Conservation (phyloP, 2,329 filamentous ascomycete species). For the Camptophora hylomeconis region DNA sequence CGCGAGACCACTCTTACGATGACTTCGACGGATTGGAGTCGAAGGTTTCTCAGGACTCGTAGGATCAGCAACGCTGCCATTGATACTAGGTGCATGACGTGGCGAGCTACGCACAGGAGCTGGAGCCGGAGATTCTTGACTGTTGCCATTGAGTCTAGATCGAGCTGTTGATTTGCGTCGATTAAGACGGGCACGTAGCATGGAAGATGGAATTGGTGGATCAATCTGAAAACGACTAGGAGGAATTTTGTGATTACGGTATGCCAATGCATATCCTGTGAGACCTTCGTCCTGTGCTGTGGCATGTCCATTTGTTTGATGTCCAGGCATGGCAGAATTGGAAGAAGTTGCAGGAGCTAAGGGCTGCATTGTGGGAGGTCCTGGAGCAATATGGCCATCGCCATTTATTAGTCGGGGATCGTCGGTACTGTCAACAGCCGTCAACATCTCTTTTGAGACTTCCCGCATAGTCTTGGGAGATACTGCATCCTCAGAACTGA, state of each 20-base stretch:
- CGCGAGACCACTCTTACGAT: conserved; percentile 11
- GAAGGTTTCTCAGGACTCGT: conserved; percentile 4
- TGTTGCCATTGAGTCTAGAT: conserved; percentile 5
- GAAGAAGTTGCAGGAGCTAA: conserved; percentile 8
- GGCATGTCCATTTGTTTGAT: conserved; percentile 2
- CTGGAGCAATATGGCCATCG: conserved; percentile 13
- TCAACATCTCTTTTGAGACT: conserved; percentile 1
- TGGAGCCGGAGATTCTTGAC: conserved; percentile 3
- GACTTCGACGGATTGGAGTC: conserved; percentile 14
- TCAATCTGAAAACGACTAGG: conserved; percentile 17
- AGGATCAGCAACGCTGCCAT: conserved; percentile 6
- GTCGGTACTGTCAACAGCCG: too few relatives aligned
- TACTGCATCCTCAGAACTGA: conserved; percentile 13
- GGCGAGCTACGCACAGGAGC: conserved; percentile 14
- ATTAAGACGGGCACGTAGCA: conserved; percentile 13
- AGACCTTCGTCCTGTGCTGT: conserved; percentile 4
- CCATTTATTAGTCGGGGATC: conserved; percentile 10
- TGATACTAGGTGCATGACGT: conserved; percentile 9
- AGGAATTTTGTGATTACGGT: conserved; percentile 13
- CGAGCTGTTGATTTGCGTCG: conserved; percentile 12
- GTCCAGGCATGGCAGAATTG: conserved; percentile 1
- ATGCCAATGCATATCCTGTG: conserved; percentile 15
- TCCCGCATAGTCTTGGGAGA: conserved; percentile 5
- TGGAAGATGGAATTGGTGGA: conserved; percentile 16
- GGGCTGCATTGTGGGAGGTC: conserved; percentile 13